Evolutionary conservation across 1,139 yeast species (phyloP).

Genomic region (Yamadazyma membranifaciens): DNA sequence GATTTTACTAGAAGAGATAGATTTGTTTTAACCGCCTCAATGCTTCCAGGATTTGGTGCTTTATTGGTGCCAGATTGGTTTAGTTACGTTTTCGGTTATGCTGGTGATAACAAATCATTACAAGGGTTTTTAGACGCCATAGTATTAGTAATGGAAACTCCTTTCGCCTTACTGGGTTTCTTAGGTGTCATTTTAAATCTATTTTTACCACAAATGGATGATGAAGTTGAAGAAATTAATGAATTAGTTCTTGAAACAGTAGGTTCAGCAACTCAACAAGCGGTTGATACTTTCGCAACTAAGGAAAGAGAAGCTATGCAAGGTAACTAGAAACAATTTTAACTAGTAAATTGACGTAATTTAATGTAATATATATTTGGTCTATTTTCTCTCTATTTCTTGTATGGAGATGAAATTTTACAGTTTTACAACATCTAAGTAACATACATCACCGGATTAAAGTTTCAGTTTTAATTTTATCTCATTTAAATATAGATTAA

Average conservation of each 20-base stretch:
- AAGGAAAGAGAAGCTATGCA: slow-evolving; percentile 26
- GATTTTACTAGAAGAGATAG: slow-evolving; percentile 87
- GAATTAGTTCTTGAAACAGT: slow-evolving; percentile 47
- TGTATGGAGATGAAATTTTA: no score
- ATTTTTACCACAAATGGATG: slow-evolving; percentile 69
- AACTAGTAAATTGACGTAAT: no score
- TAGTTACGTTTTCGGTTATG: slow-evolving; percentile 67
- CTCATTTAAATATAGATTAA: not conserved
- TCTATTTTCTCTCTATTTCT: not conserved
- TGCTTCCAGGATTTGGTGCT: slow-evolving; percentile 79
- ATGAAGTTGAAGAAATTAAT: slow-evolving; percentile 55
- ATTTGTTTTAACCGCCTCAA: slow-evolving; percentile 72
- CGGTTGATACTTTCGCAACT: slow-evolving; percentile 33
- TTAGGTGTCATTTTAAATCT: slow-evolving; percentile 72
- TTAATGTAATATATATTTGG: not conserved
- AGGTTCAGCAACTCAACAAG: slow-evolving; percentile 45
- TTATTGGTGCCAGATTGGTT: slow-evolving; percentile 77
- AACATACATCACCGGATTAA: not conserved
- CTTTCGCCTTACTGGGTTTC: slow-evolving; percentile 81
- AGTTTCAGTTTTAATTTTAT: not conserved
- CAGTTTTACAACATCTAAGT: no score
- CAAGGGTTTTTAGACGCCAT: slow-evolving; percentile 79
- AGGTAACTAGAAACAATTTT: not conserved
- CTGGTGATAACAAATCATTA: slow-evolving; percentile 62
- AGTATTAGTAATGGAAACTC: slow-evolving; percentile 79